These are phyloP conservation scores for Ophiocordyceps camponoti-saundersi DNA, from an alignment of 2,329 filamentous ascomycete species.

Conservation along the genomic window DNA sequence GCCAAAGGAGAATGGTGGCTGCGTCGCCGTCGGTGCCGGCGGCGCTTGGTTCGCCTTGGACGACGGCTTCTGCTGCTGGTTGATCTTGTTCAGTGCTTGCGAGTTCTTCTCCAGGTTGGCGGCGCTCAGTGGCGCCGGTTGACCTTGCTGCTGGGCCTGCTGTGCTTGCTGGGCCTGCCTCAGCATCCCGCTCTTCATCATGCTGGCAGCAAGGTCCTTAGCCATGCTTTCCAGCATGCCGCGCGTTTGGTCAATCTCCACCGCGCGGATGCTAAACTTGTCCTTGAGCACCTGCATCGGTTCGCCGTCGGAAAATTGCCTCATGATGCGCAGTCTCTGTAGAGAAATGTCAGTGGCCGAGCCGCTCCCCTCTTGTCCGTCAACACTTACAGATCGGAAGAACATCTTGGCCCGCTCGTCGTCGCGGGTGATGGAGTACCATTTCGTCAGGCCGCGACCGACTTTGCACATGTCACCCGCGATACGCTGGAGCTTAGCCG, in stretches of 20 bases:
- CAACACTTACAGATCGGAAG: constrained; percentile 31
- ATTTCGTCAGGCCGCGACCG: constrained; percentile 24
- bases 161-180: constrained; percentile 7
- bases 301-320: constrained; percentile 35
- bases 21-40: constrained; percentile 37
- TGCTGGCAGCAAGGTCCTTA: constrained; percentile 23
- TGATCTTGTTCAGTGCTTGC: constrained; percentile 28
- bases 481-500: constrained; percentile 23
- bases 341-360: background rate
- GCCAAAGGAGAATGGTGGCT: constrained; percentile 39
- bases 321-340: constrained; percentile 34
- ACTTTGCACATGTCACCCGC: constrained; percentile 25
- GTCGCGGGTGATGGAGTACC: constrained; percentile 31
- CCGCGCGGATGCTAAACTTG: constrained; percentile 30
- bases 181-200: constrained; percentile 10
- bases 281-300: constrained; percentile 26
- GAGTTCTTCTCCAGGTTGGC: constrained; percentile 35
- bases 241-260: constrained; percentile 32
- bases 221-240: constrained; percentile 33
- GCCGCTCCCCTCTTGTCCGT: background rate
- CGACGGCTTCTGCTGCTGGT: constrained; percentile 15
- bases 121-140: constrained; percentile 21
- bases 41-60: constrained; percentile 33
- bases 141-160: constrained; percentile 6
- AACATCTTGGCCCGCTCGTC: constrained; percentile 32